Base-by-base conservation (phyloP, 805 yeast species). In the Wickerhamomyces rabaulensis region DNA sequence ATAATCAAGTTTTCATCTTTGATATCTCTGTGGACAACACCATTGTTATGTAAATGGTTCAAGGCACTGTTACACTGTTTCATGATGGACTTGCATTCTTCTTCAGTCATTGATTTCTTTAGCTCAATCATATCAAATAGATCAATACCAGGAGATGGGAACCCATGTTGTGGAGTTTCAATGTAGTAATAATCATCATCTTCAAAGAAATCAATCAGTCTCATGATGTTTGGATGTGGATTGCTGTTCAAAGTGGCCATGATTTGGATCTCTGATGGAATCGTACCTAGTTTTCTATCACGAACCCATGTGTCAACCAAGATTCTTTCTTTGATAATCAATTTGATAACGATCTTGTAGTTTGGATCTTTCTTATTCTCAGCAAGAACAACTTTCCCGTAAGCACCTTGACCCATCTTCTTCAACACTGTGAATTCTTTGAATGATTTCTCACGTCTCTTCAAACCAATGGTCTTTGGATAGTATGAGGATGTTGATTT, bases 261-360 rank as follows among this genome's bases (percentile, higher is more conserved):
- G 40, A 94, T 82, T 63, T 90, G 95, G 53, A 94, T 94, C 64
- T 94, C 99, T n/a, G 92, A 82, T 2, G 98, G 98, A 33, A 94
- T 85, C 0, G 97, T 91, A 6, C 99, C 99, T 38, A 94, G 69
- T 50, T 77, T 78, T 22, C 96, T 78, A 64, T 94, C 98, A 46
- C 98, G 74, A 3, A 90, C 96, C 99, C 99, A 94, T 0, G 98
- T 90, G 63, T 94, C 99, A 10, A 94, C 97, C 57, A 94, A 71
- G 57, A 94, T 94, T 48, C 96, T 76, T 55, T 89, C 96, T 59
- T 94, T 94, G 61, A 87, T 86, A 42, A 94, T 94, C 56, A 95
- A 82, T 64, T 94, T 94, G 48, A 91, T 79, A 16, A 94, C 87
- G 37, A 89, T 84, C 50, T 74, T 77, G 62, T 87, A 83, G 2